Base-by-base conservation (phyloP, 805 yeast genomes). In the Lachancea cidri region DNA sequence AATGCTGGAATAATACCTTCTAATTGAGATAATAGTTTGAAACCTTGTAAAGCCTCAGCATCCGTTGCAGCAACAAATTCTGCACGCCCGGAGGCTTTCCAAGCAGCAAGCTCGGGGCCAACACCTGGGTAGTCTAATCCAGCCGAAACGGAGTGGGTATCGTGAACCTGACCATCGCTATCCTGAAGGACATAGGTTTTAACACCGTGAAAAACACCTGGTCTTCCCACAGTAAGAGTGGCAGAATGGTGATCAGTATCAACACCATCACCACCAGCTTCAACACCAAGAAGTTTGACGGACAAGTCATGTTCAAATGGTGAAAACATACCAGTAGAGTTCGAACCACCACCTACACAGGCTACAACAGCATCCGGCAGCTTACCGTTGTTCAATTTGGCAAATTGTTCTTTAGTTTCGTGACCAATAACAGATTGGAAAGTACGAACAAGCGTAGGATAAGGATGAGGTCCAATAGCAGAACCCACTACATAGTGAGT, bases 101-200 rank as follows among this genome's bases (percentile, higher is more conserved):
- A 93, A 62, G 74, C 78, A 2, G 98, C 94, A 53, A 93, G 74
- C 68, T 93, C 98, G 24, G 99, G 99, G 34, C 99, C 99, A 35
- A 93, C 99, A 67, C 97, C 99, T 18, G 99, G 99, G 64, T 93
- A 93, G 67, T 93, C 99, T 57, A 93, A 74, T 52, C 99, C 99
- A 30, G 99, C 99, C 49, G 96, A 86, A 29, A 93, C 94, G 17
- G 98, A 91, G 64, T 93, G 98, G 8, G 99, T 93, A 60, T 93
- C 98, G 52, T 84, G 94, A 45, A 93, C 86, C 70, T 93, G 99
- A 39, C 99, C 99, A 62, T 93, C 98, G 14, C 62, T 55, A 56
- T 83, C 86, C 69, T 93, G 98, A 60, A 93, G 74, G 29, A 93
- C 94, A 55, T 83, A 93, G 3, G 98, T 91, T 66, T 76, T 85